Base-by-base conservation (phyloP, 805 yeast genomes). In the Isabelozyma rhagii region DNA sequence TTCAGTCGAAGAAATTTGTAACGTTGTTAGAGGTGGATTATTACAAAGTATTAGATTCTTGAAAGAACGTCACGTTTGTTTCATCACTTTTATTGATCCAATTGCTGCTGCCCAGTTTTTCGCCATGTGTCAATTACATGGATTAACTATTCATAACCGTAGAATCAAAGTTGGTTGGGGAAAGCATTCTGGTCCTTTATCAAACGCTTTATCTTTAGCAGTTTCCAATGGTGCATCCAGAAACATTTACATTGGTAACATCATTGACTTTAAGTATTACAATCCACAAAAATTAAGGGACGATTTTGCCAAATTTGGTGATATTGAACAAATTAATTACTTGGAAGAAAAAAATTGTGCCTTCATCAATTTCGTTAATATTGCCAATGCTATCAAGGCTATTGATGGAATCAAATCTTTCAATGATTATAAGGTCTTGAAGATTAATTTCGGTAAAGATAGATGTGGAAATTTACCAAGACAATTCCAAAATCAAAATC, bases 81-180 rank as follows among this genome's bases (percentile, higher is more conserved):
- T 94, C 65, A 88, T 94, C 47, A 93, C 98, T 11, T 93, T 94
- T 65, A 85, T 93, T 55, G 98, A 94, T 64, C 97, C 98, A 27
- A 87, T 93, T 47, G 96, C 97, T 2, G 98, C 98, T 0, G 97
- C 97, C 1, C 98, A 93, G 69, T 93, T 93, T 66, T 93, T 86
- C 68, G 97, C 97, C 8, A 85, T 89, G 88, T 85, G 96, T 56
- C 91, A 90, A 61, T 74, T 91, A 55, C 96, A 91, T 62, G 97
- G 97, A 0, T 75, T 93, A 52, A 81, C 91, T 15, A 87, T 93
- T 52, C 96, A 89, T 63, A 86, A 85, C 64, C 80, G 96, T 60
- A 80, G 92, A 60, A 86, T 93, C 56, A 89, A 89, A 66, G 91
- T 93, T 49, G 97, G 97, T 17, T 93, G 99, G 98, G 99, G 98